Evolutionary conservation across 1,284 basidiomycete genomes (phyloP).

Genomic region (Cystobasidiaceae sp.): DNA sequence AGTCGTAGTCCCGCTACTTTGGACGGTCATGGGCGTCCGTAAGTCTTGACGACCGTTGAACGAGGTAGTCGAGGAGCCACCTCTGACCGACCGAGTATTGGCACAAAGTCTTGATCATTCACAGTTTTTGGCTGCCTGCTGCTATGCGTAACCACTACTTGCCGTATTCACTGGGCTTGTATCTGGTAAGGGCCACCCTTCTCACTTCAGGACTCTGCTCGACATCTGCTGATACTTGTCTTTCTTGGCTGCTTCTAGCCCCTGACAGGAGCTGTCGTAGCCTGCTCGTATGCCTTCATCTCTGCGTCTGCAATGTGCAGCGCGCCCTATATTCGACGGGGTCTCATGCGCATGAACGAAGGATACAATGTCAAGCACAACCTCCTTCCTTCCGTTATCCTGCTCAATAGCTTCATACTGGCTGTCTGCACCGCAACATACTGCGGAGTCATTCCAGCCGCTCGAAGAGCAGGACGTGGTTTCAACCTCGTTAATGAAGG

Average conservation of each 20-base stretch:
- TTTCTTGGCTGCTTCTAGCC: not conserved
- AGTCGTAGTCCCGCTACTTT: not conserved
- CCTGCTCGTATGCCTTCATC: not conserved
- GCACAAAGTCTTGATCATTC: not conserved
- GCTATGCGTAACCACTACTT: not conserved
- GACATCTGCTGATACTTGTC: not conserved
- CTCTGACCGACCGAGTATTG: too few relatives aligned
- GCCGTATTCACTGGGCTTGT: not conserved
- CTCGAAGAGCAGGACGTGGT: too few relatives aligned
- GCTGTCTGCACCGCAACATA: too few relatives aligned
- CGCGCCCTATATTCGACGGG: not conserved
- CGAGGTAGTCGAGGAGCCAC: too few relatives aligned
- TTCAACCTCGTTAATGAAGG: too few relatives aligned
- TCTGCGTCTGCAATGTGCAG: conserved; percentile 1
- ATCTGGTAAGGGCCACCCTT: not conserved
- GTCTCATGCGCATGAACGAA: not conserved
- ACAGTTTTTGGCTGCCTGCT: not conserved
- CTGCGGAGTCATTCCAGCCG: too few relatives aligned
- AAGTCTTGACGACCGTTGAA: not conserved
- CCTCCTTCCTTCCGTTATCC: not conserved
- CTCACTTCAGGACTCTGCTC: not conserved
- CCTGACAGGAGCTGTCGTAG: not conserved
- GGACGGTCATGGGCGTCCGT: not conserved
- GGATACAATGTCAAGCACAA: not conserved
- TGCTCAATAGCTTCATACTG: not conserved